These are phyloP conservation scores for Nakaseomyces kungkrabaensis DNA, from an alignment of 1,139 yeast species.

Conservation along the genomic window DNA sequence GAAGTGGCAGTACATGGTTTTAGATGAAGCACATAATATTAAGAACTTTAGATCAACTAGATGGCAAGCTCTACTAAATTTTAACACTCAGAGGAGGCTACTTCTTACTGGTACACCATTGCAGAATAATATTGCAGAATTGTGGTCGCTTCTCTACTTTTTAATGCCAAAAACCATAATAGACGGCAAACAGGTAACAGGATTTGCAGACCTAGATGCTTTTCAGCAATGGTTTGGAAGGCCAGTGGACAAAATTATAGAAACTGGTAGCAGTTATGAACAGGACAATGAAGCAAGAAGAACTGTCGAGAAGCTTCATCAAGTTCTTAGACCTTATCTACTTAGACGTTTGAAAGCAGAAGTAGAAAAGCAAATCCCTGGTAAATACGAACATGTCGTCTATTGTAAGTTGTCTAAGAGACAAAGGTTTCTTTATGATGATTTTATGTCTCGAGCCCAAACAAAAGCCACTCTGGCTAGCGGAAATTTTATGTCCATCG, in stretches of 20 bases:
- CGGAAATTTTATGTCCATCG: slow-evolving; percentile 89
- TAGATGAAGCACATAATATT: slow-evolving; percentile 97
- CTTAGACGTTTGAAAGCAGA: slow-evolving; percentile 88
- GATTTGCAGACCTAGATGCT: slow-evolving; percentile 90
- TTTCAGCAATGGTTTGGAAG: slow-evolving; percentile 98
- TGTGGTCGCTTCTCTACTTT: slow-evolving; percentile 89
- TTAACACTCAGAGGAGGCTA: slow-evolving; percentile 81
- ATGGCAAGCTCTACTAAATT: slow-evolving; percentile 92
- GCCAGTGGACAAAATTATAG: slow-evolving; percentile 89
- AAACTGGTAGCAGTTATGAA: slow-evolving; percentile 49
- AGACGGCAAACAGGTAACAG: slow-evolving; percentile 50
- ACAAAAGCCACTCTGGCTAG: slow-evolving; percentile 89
- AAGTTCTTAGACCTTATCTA: slow-evolving; percentile 84
- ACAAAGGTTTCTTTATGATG: slow-evolving; percentile 87
- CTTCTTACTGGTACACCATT: slow-evolving; percentile 92
- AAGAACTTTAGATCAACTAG: slow-evolving; percentile 92
- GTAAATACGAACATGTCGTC: slow-evolving; percentile 87
- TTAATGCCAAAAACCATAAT: slow-evolving; percentile 66
- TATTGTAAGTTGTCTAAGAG: slow-evolving; percentile 88
- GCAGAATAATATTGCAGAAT: slow-evolving; percentile 83
- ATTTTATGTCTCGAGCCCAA: slow-evolving; percentile 93
- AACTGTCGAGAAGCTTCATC: slow-evolving; percentile 84
- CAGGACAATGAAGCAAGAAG: slow-evolving; percentile 61
- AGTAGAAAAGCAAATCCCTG: slow-evolving; percentile 99
- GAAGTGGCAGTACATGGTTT: slow-evolving; percentile 90